Evolutionary conservation across 306 rosid genomes (phyloP), one percentile per base, ranked within the genome.

Genomic region (Albizia julibrissin): DNA sequence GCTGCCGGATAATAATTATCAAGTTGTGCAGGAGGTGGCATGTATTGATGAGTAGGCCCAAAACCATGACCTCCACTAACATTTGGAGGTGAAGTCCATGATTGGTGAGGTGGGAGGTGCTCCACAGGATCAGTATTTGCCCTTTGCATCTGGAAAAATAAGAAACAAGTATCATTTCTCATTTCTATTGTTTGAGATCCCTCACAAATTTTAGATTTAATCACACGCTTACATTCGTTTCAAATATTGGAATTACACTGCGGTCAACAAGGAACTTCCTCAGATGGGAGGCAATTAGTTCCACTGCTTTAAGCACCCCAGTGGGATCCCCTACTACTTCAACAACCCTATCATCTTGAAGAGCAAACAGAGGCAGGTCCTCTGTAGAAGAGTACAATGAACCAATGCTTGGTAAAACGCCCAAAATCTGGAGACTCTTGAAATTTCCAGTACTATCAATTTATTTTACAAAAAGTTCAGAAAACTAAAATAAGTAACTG

Each of bases 241-340:
- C 99, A 77, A 96, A 92, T 74, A 92, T 64, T 78, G 94, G 94
- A 82, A 96, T 96, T 77, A 94, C 79, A 81, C 95, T 85, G 49
- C 97, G 97, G 77, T 96, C 99, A 77, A 96, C 98, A 61, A 96
- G 88, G 85, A 96, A 94, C 89, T 94, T 96, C 91, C 94, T 89
- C 67, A 96, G 93, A 80, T 92, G 99, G 62, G 97, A 88, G 47
- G 97, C 98, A 87, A 96, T 88, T 24, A 96, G 87, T 85, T 94
- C 99, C 69, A 96, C 76, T 31, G 97, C 99, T 87, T 89, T 92
- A 78, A 94, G 99, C 83, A 96, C 97, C 42, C 92, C 93, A 34
- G 86, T 67, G 42, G 97, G 86, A 54, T 96, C 98, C 75, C 98
- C 99, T 47, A 89, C 87, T 77, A 96, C 90, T 89, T 96, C 99